Conservation (phyloP, 257 asterid species). For the Hygrophila difformis region DNA sequence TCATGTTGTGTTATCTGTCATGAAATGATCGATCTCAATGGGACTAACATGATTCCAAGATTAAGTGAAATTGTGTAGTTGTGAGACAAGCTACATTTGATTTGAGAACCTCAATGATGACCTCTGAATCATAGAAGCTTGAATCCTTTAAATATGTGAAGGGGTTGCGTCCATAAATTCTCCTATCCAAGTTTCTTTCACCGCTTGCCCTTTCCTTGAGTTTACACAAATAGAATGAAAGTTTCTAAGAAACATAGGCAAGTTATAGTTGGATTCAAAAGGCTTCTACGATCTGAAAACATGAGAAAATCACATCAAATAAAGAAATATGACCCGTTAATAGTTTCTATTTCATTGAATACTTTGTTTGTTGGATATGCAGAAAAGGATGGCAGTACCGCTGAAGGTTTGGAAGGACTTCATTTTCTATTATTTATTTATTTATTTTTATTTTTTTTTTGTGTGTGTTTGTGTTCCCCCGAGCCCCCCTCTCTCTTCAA, state of each 20-base stretch:
- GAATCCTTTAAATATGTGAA: constrained; percentile 1
- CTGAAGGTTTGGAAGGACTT: not conserved
- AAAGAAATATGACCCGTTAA: not conserved
- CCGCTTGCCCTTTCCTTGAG: constrained; percentile 13
- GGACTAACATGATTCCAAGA: not conserved
- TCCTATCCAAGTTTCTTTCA: constrained; percentile 8
- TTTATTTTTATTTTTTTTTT: too few species aligned
- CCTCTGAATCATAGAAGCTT: constrained; percentile 11
- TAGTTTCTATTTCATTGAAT: not conserved
- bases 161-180: not conserved
- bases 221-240: not conserved
- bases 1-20: constrained; percentile 12
- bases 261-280: not conserved
- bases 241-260: constrained; percentile 1
- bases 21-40: not conserved
- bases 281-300: not conserved
- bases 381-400: too few species aligned
- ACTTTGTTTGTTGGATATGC: too few species aligned
- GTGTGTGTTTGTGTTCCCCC: too few species aligned
- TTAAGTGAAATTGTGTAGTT: not conserved
- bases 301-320: not conserved
- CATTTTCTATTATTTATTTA: too few species aligned
- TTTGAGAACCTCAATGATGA: constrained; percentile 17
- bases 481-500: too few species aligned
- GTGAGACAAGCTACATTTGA: not conserved